These are phyloP conservation scores for Rhododendron simsii DNA, from an alignment of 148 eudicot genomes.

Conservation along the genomic window DNA sequence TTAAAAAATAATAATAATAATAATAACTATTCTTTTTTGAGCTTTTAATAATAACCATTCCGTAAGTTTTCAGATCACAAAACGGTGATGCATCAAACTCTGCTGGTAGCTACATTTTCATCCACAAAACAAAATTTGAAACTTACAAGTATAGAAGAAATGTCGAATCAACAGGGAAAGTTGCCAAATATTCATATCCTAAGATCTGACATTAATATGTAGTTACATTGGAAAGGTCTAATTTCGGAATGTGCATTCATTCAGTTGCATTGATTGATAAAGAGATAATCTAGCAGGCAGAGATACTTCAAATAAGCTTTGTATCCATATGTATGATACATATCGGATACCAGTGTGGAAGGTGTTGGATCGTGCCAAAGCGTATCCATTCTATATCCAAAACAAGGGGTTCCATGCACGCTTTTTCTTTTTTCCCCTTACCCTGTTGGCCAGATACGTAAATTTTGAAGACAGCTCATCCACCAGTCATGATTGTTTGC, in stretches of 20 bases:
- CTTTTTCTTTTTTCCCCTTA: not conserved
- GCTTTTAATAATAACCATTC: not conserved
- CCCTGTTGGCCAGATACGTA: not conserved
- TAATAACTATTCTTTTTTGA: not conserved
- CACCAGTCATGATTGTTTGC: not conserved
- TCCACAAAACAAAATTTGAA: not conserved
- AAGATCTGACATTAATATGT: not conserved
- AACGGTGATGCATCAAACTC: not conserved
- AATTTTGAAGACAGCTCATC: not conserved
- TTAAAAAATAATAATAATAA: not conserved
- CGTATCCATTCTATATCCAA: not conserved
- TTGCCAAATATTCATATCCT: not conserved
- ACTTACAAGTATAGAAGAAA: not conserved
- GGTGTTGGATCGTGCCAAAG: not conserved
- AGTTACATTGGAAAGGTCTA: not conserved
- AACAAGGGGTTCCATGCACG: not conserved
- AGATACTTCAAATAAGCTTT: not conserved
- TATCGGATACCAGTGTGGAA: not conserved
- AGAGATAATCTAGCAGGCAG: not conserved
- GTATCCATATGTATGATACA: not conserved
- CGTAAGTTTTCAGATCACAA: not conserved
- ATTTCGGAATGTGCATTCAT: not conserved
- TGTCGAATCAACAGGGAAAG: not conserved
- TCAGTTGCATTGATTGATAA: not conserved
- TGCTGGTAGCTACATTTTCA: not conserved